phyloP scores from a whole-genome alignment of 352 stramenopile species.

The Pythium insidiosum region DNA sequence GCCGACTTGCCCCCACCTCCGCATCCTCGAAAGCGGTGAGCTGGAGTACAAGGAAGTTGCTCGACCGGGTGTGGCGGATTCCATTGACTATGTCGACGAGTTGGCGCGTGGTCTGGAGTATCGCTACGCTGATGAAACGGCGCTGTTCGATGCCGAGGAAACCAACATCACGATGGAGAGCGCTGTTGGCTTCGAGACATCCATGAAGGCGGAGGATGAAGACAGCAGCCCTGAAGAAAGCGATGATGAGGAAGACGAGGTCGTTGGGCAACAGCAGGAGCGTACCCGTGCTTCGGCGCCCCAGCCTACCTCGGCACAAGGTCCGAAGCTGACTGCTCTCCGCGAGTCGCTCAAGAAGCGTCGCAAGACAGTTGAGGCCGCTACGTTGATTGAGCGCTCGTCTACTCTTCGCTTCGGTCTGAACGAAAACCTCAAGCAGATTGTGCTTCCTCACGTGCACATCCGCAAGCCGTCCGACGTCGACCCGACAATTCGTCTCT shows the following conservation, averaged over 20 bases:
- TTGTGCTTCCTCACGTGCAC: constrained; percentile 64
- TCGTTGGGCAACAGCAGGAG: constrained; percentile 6
- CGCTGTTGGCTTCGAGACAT: constrained; percentile 50
- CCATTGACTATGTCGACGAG: constrained; percentile 42
- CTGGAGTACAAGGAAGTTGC: constrained; percentile 32
- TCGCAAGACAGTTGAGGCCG: constrained; percentile 10
- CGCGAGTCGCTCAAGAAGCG: constrained; percentile 46
- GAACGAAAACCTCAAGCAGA: constrained; percentile 60
- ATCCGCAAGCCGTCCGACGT: constrained; percentile 65
- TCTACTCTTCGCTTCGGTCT: constrained; percentile 38
- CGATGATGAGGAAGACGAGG: constrained; percentile 37
- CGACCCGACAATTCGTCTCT: constrained; percentile 73
- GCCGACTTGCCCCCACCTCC: constrained; percentile 22
- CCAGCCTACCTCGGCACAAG: constrained; percentile 16
- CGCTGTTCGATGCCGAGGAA: constrained; percentile 15
- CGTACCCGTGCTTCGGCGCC: background rate
- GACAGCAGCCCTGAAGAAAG: constrained; percentile 36
- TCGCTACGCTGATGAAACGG: constrained; percentile 9
- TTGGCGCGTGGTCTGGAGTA: constrained; percentile 35
- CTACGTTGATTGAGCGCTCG: constrained; percentile 27
- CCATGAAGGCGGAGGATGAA: constrained; percentile 32
- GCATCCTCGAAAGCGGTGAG: constrained; percentile 24
- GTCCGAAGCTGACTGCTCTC: constrained; percentile 51
- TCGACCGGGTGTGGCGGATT: constrained; percentile 22
- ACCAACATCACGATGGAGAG: constrained; percentile 23